Evolutionary conservation across 2,329 filamentous ascomycete genomes (phyloP), one percentile per base, ranked within the genome.

Genomic region (Emergomyces orientalis): DNA sequence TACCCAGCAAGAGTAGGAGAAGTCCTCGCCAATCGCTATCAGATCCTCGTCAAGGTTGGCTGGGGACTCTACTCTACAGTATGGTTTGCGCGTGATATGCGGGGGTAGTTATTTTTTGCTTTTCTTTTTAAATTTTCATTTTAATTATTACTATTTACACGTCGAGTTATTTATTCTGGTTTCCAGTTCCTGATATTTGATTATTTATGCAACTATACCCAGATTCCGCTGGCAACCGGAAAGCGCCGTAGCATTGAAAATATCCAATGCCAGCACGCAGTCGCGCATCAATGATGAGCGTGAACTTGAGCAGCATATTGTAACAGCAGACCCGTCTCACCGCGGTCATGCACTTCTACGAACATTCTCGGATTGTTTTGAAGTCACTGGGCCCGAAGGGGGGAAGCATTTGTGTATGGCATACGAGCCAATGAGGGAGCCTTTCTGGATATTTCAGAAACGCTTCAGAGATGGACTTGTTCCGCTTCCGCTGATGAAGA

Each of bases 401-500:
- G 65, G 65, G 19, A 52, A 37, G 11, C 71, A 74, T 64, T 41
- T 71, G 34, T 73, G 71, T 59, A 67, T 75, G 25, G 72, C 72
- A 34, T 71, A 71, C 60, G 71, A 73, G 54, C 70, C 72, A 5
- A 67, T 74, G 63, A 70, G 72, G 56, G 71, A 74, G 62, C 71
- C 71, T 25, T 63, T 74, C n/a, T 72, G 70, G 67, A 41, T 70
- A 14, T 70, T 69, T 49, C 65, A 67, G 63, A 59, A 63, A 32
- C 69, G 67, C 55, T 71, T 69, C 25, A 66, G 64, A 19, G 63
- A 63, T 8, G 51, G 59, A 34, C 66, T 58, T 17, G 66, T 74
- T 43, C 69, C 67, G 27, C 65, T 67, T 32, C 63, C 64, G 22
- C 65, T 72, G 43, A 65, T 72, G n/a, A 73, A 72, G 60, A 64